Conservation (phyloP, 257 asterid species). For the Gentiana dahurica region DNA sequence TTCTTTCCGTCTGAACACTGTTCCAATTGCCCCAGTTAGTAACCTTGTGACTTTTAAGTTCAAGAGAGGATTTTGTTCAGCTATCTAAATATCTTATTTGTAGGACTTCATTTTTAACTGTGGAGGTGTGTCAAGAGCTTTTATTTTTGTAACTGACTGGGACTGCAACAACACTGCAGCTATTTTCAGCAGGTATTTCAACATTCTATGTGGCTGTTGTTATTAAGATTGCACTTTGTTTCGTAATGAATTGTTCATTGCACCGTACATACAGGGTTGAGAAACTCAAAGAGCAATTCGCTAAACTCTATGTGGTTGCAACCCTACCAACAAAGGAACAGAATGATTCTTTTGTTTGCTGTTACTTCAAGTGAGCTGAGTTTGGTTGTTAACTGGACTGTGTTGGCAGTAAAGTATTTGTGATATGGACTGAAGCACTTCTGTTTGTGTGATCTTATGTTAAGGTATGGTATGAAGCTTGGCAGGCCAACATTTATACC, state of each 20-base stretch:
- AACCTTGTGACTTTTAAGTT: conserved; percentile 8
- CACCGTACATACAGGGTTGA: conserved; percentile 37
- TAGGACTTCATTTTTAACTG: conserved; percentile 96
- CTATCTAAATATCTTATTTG: conserved; percentile 16
- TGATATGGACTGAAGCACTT: conserved; percentile 12
- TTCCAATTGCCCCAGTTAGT: conserved; percentile 74
- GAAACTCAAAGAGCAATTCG: conserved; percentile 76
- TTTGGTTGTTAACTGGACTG: conserved; percentile 8
- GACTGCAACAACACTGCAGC: conserved; percentile 24
- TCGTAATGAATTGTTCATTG: conserved; percentile 1
- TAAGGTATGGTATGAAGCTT: conserved; percentile 61
- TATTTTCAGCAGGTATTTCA: conserved; percentile 44
- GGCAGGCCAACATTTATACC: conserved; percentile 87
- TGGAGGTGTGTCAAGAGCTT: conserved; percentile 83
- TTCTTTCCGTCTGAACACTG: conserved; percentile 54
- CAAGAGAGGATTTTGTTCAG: background rate
- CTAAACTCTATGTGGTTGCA: conserved; percentile 69
- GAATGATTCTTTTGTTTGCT: conserved; percentile 52
- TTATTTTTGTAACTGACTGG: conserved; percentile 69
- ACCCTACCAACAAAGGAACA: conserved; percentile 76
- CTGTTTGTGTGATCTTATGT: conserved; percentile 15
- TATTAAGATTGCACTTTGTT: background rate
- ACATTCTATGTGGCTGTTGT: conserved; percentile 1
- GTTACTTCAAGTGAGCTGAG: conserved; percentile 74
- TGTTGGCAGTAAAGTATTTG: conserved; percentile 3